These are phyloP conservation scores for Spathaspora gorwiae DNA, from an alignment of 805 yeast species.

Conservation along the genomic window DNA sequence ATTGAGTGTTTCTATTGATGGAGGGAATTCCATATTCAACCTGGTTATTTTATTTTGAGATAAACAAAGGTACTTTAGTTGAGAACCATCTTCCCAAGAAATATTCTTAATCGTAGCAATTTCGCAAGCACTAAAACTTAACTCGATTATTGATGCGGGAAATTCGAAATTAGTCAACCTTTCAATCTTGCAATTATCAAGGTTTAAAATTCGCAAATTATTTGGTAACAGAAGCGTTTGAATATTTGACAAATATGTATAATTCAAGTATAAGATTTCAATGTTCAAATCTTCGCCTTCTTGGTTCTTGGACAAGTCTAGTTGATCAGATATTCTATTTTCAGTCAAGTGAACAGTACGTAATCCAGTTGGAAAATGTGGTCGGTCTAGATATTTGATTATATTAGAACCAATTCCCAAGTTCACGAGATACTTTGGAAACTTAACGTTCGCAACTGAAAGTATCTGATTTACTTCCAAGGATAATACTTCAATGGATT, in stretches of 20 bases:
- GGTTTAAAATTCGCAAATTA: slow-evolving; percentile 10
- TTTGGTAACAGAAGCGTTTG: slow-evolving; percentile 11
- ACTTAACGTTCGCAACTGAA: slow-evolving; percentile 11
- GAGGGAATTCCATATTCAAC: slow-evolving; percentile 7
- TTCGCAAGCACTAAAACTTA: slow-evolving; percentile 16
- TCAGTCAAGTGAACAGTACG: slow-evolving; percentile 15
- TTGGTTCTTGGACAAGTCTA: slow-evolving; percentile 11
- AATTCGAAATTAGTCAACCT: slow-evolving; percentile 6
- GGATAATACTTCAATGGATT: slow-evolving; percentile 9
- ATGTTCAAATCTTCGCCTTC: slow-evolving; percentile 9
- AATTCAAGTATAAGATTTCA: slow-evolving; percentile 13
- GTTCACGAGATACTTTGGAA: slow-evolving; percentile 11
- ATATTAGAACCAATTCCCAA: slow-evolving; percentile 17
- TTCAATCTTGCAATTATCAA: slow-evolving; percentile 14
- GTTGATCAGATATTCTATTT: slow-evolving; percentile 10
- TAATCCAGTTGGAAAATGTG: slow-evolving; percentile 10
- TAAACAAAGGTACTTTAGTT: slow-evolving; percentile 9
- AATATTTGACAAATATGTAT: slow-evolving; percentile 11
- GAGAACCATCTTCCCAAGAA: slow-evolving; percentile 7
- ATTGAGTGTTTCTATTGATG: slow-evolving; percentile 6
- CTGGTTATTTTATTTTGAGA: slow-evolving; percentile 10
- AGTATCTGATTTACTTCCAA: slow-evolving; percentile 16
- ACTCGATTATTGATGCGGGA: slow-evolving; percentile 10
- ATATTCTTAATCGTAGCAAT: slow-evolving; percentile 9
- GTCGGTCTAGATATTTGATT: slow-evolving; percentile 5